A percentile compares a stretch with the other conserved stretches of the same genome.
Conservation (phyloP, 139 green algal species). For the Nannochloris sp. region DNA sequence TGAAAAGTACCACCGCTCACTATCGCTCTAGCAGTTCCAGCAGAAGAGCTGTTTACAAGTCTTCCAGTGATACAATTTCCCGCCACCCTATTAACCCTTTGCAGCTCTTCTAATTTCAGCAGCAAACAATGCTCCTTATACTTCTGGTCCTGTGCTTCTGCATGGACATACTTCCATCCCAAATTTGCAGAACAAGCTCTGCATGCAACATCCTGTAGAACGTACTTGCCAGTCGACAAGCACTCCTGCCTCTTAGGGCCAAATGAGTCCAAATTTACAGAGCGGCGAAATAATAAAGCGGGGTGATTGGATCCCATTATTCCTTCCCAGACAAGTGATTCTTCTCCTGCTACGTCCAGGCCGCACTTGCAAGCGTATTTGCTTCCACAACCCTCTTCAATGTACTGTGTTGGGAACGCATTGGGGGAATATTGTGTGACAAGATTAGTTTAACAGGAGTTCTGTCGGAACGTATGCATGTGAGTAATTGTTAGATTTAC, state of each 20-base stretch:
- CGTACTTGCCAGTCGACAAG: conserved; percentile 14
- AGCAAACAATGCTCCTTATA: conserved; percentile 39
- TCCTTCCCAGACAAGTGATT: conserved; percentile 39
- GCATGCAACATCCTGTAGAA: conserved; percentile 34
- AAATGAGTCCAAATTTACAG: conserved; percentile 32
- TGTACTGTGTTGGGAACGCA: no score
- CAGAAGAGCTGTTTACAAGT: not conserved
- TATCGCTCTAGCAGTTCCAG: no score
- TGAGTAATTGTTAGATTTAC: no score
- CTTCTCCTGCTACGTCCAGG: conserved; percentile 17
- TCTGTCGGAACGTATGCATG: no score
- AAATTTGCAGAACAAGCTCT: conserved; percentile 19
- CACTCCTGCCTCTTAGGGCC: not conserved
- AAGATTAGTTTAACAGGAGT: no score
- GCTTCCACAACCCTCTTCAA: not conserved
- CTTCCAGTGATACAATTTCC: not conserved
- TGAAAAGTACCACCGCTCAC: no score
- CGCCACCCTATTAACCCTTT: not conserved
- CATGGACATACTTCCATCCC: conserved; percentile 38
- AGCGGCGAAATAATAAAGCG: conserved; percentile 30
- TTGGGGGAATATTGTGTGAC: no score
- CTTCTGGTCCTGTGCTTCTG: conserved; percentile 8
- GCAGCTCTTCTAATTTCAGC: conserved; percentile 17
- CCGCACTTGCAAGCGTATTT: conserved; percentile 12
- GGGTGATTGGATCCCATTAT: conserved; percentile 36